These are phyloP conservation scores for Cutaneotrichosporon cyanovorans DNA, from an alignment of 1,284 basidiomycete species.

Conservation along the genomic window DNA sequence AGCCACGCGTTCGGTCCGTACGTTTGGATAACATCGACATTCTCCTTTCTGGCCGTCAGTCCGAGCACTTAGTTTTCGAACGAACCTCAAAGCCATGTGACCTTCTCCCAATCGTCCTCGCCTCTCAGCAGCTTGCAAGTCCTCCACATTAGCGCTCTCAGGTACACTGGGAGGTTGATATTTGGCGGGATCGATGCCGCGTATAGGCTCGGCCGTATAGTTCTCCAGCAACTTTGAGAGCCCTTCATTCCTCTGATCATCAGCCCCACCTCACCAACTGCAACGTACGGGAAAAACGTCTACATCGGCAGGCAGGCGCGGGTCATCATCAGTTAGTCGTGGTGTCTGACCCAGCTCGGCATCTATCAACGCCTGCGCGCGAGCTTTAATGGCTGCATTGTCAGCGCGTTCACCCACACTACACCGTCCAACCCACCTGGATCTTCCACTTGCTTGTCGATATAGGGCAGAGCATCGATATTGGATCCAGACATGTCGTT, in stretches of 20 bases:
- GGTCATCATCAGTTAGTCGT: constrained; percentile 50
- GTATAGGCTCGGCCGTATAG: constrained; percentile 52
- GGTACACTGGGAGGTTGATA: constrained; percentile 65
- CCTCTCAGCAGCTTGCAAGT: constrained; percentile 68
- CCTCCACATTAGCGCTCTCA: constrained; percentile 60
- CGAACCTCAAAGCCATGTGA: constrained; percentile 74
- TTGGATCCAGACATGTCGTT: constrained; percentile 26
- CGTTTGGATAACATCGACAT: constrained; percentile 72
- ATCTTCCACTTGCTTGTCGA: constrained; percentile 82
- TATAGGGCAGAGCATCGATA: constrained; percentile 85
- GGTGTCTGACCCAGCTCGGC: constrained; percentile 38
- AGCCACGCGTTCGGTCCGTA: constrained; percentile 89
- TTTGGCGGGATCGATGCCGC: constrained; percentile 67
- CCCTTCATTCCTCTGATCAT: constrained; percentile 28
- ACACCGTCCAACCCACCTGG: constrained; percentile 56
- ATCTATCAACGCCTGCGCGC: constrained; percentile 34
- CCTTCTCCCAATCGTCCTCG: constrained; percentile 81
- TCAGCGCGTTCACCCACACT: constrained; percentile 54
- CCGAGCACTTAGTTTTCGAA: too few relatives aligned
- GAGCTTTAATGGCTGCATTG: neutral
- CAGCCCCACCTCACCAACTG: neutral
- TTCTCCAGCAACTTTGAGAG: constrained; percentile 64
- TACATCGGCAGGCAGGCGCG: constrained; percentile 60
- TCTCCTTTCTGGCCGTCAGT: constrained; percentile 57
- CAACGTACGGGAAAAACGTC: constrained; percentile 43